Evolutionary conservation across 345 rosid species (phyloP).

Genomic region (Kernera saxatilis): DNA sequence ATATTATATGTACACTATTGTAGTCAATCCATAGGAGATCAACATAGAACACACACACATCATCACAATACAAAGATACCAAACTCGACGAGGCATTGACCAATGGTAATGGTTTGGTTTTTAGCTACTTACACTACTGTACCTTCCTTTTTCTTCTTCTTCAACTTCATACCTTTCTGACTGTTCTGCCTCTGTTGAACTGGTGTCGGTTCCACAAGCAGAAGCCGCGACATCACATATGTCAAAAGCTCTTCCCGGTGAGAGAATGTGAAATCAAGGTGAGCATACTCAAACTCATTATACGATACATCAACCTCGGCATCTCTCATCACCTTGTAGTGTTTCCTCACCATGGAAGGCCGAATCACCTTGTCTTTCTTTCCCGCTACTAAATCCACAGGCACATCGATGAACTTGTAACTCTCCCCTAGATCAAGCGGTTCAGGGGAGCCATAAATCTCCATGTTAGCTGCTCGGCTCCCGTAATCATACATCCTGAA

Average conservation of each 20-base stretch:
- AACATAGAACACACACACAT: constrained; percentile 12
- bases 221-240: constrained; percentile 74
- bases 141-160: constrained; percentile 37
- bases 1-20: constrained; percentile 18
- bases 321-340: constrained; percentile 74
- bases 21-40: neutral
- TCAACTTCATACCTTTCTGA: constrained; percentile 39
- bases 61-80: constrained; percentile 14
- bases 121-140: constrained; percentile 5
- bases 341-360: constrained; percentile 77
- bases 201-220: constrained; percentile 44
- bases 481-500: constrained; percentile 90
- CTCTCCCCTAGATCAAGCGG: constrained; percentile 83
- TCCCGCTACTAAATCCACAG: constrained; percentile 87
- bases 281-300: constrained; percentile 79
- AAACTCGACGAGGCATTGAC: constrained; percentile 5
- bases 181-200: constrained; percentile 26
- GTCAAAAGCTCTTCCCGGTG: constrained; percentile 81
- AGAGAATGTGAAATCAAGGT: constrained; percentile 90
- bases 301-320: constrained; percentile 61
- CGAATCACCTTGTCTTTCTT: constrained; percentile 74
- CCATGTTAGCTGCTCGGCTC: constrained; percentile 54
- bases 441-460: constrained; percentile 64
- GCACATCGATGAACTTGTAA: constrained; percentile 58
- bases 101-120: neutral